These are phyloP conservation scores for Pascua sp. DNA, from an alignment of 1,284 basidiomycete species.

Conservation along the genomic window DNA sequence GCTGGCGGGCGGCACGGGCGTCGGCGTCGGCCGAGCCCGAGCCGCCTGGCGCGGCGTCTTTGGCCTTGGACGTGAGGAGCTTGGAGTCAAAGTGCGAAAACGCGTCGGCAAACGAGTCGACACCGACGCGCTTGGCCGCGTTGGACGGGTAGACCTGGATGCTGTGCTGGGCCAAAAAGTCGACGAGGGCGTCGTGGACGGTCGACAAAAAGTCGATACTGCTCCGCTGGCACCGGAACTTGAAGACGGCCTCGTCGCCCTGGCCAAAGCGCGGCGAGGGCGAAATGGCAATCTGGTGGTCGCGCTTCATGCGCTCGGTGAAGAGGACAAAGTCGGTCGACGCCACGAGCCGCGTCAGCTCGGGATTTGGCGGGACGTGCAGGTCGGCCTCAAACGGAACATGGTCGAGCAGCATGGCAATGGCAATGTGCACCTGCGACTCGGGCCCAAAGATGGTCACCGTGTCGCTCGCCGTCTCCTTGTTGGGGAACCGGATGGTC, in stretches of 20 bases:
- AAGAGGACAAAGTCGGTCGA: conserved; percentile 78
- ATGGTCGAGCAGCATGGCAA: conserved; percentile 91
- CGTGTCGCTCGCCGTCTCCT: conserved; percentile 76
- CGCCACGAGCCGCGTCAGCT: conserved; percentile 68
- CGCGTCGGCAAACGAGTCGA: conserved; percentile 89
- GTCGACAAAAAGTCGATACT: conserved; percentile 88
- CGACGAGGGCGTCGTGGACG: conserved; percentile 86
- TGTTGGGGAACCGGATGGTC: conserved; percentile 89
- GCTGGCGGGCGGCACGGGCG: conserved; percentile 66
- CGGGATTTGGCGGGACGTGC: conserved; percentile 77
- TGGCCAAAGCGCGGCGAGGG: conserved; percentile 56
- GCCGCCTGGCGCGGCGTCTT: background rate
- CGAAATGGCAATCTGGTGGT: conserved; percentile 83
- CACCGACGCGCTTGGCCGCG: conserved; percentile 53
- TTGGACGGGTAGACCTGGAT: conserved; percentile 50
- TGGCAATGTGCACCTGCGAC: conserved; percentile 92
- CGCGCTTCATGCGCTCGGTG: conserved; percentile 81
- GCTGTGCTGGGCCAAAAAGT: conserved; percentile 80
- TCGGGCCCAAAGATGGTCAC: conserved; percentile 93
- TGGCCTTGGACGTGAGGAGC: conserved; percentile 65
- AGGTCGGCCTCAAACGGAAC: conserved; percentile 97
- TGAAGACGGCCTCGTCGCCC: conserved; percentile 79
- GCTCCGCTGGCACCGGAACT: conserved; percentile 89
- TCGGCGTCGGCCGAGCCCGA: conserved; percentile 53
- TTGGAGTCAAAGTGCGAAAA: conserved; percentile 97